These are phyloP conservation scores for Ampelocalamus luodianensis DNA, from an alignment of 176 grass and related monocot genomes.

Conservation along the genomic window DNA sequence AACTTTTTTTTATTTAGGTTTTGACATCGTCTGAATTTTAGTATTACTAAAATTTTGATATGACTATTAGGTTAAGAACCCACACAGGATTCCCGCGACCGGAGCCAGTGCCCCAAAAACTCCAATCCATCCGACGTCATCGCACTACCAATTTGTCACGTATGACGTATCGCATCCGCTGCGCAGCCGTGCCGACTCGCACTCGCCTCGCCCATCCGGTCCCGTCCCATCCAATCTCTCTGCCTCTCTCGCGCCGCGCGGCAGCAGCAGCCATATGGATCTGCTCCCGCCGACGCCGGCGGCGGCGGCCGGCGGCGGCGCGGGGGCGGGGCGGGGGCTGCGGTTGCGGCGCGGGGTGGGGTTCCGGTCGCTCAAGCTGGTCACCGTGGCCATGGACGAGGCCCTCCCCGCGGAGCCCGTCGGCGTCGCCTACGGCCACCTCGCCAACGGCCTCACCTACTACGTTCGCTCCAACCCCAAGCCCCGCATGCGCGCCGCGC, in stretches of 20 bases:
- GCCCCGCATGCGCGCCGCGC: slow-evolving; percentile 91
- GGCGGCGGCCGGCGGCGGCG: slow-evolving; percentile 34
- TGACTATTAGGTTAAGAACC: too few relatives aligned
- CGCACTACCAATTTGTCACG: slow-evolving; percentile 32
- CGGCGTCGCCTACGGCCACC: slow-evolving; percentile 74
- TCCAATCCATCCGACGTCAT: slow-evolving; percentile 21
- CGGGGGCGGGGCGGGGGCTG: slow-evolving; percentile 27
- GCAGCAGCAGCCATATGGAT: slow-evolving; percentile 68
- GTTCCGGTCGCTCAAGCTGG: slow-evolving; percentile 92
- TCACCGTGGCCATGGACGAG: slow-evolving; percentile 81
- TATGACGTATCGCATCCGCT: slow-evolving; percentile 38
- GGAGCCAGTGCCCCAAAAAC: too few relatives aligned
- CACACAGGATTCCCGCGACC: too few relatives aligned
- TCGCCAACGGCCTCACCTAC: slow-evolving; percentile 92
- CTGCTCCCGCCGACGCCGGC: slow-evolving; percentile 68
- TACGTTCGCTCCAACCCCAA: slow-evolving; percentile 93
- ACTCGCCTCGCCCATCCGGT: background rate
- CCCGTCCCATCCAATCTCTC: background rate
- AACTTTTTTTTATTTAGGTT: too few relatives aligned
- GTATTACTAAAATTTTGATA: too few relatives aligned
- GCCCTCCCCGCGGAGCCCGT: slow-evolving; percentile 67
- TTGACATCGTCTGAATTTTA: too few relatives aligned
- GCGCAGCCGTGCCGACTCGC: background rate
- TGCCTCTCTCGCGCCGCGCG: slow-evolving; percentile 29
- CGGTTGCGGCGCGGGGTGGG: slow-evolving; percentile 66